phyloP scores from a whole-genome alignment of 2,329 filamentous ascomycete genomes.

The Fusarium annulatum region DNA sequence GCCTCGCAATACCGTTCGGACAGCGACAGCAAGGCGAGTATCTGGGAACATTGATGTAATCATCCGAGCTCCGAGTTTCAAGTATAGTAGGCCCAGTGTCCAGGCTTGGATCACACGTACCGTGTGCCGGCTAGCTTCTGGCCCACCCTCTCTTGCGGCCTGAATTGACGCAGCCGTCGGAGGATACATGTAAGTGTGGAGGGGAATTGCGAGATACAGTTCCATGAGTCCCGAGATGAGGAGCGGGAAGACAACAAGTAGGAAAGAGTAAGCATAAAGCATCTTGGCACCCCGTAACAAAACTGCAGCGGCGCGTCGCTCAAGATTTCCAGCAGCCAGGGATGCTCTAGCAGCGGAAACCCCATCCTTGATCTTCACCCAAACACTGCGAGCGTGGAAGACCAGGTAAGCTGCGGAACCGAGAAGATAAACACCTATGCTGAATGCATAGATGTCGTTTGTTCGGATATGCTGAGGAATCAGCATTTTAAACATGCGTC shows the following conservation, averaged over 20 bases:
- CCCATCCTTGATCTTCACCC: constrained; percentile 49
- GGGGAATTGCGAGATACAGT: constrained; percentile 86
- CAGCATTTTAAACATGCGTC: constrained; percentile 77
- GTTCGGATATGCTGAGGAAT: constrained; percentile 78
- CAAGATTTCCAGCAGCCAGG: constrained; percentile 35
- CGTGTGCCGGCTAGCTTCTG: constrained; percentile 64
- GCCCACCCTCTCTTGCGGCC: constrained; percentile 40
- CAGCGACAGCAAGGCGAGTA: constrained; percentile 77
- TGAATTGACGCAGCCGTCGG: constrained; percentile 46
- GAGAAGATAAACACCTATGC: constrained; percentile 85
- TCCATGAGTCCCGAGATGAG: constrained; percentile 84
- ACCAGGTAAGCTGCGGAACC: constrained; percentile 73
- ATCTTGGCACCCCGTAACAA: constrained; percentile 58
- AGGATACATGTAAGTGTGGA: constrained; percentile 79
- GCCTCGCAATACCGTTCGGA: constrained; percentile 77
- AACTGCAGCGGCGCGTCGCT: constrained; percentile 44
- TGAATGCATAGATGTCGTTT: constrained; percentile 98
- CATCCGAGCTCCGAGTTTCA: constrained; percentile 80
- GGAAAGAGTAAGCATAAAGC: constrained; percentile 78
- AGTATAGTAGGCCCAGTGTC: constrained; percentile 91
- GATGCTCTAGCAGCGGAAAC: constrained; percentile 35
- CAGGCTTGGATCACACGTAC: constrained; percentile 92
- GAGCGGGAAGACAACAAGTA: constrained; percentile 83
- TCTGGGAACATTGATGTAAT: constrained; percentile 74
- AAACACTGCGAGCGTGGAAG: constrained; percentile 61